phyloP scores from a whole-genome alignment of 1,139 yeast species.

The Suhomyces terraborum region DNA sequence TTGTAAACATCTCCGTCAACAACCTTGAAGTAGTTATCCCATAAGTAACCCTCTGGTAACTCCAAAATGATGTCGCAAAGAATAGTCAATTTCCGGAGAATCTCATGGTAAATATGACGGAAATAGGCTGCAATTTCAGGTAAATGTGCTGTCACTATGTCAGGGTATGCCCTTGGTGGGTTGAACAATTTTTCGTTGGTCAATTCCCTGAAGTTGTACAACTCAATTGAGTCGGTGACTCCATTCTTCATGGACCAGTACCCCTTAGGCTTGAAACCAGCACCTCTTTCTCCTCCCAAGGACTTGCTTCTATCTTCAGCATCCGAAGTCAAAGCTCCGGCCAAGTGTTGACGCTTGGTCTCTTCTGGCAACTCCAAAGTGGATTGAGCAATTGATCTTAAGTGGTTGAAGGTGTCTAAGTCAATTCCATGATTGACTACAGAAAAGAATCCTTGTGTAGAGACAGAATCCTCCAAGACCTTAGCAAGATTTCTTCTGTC shows the following conservation, averaged over 20 bases:
- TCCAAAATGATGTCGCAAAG: slow-evolving; percentile 35
- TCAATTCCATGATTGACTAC: slow-evolving; percentile 41
- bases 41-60: slow-evolving; percentile 34
- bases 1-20: slow-evolving; percentile 23
- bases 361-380: slow-evolving; percentile 45
- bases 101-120: slow-evolving; percentile 25
- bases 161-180: slow-evolving; percentile 25
- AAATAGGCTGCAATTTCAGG: slow-evolving; percentile 31
- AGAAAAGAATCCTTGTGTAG: slow-evolving; percentile 49
- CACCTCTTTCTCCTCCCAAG: slow-evolving; percentile 48
- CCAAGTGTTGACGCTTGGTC: slow-evolving; percentile 39
- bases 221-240: slow-evolving; percentile 43
- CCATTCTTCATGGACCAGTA: slow-evolving; percentile 48
- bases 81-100: slow-evolving; percentile 28
- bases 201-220: slow-evolving; percentile 42
- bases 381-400: slow-evolving; percentile 41
- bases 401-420: slow-evolving; percentile 28
- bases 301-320: slow-evolving; percentile 33
- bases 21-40: slow-evolving; percentile 34
- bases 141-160: slow-evolving; percentile 30
- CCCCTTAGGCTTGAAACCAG: slow-evolving; percentile 49
- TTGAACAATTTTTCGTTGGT: slow-evolving; percentile 29
- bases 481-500: slow-evolving; percentile 34
- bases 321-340: slow-evolving; percentile 40
- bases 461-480: slow-evolving; percentile 37